phyloP scores from a whole-genome alignment of 1,284 basidiomycete species.

The Puccinia triticina region DNA sequence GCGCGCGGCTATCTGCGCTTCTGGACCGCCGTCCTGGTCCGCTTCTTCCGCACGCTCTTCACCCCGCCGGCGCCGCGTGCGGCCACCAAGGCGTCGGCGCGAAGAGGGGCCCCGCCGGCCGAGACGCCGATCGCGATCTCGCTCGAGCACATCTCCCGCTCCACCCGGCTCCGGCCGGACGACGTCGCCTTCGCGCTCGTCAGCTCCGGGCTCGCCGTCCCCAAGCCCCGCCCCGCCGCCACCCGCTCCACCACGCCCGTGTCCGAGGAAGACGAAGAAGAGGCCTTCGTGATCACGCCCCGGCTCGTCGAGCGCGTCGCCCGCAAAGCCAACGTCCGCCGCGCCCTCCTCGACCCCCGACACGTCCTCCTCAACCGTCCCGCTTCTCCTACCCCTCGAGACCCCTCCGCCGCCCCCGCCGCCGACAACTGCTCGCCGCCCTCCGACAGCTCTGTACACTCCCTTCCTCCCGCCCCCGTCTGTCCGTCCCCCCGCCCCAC shows the following conservation, averaged over 20 bases:
- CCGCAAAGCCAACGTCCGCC: slow-evolving; percentile 1
- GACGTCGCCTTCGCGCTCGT: slow-evolving; percentile 85
- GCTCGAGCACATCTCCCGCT: slow-evolving; percentile 68
- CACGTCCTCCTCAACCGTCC: slow-evolving; percentile 49
- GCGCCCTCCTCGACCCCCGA: slow-evolving; percentile 32
- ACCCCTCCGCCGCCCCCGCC: not conserved
- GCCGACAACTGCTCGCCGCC: not conserved
- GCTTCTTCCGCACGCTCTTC: slow-evolving; percentile 71
- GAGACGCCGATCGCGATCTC: slow-evolving; percentile 60
- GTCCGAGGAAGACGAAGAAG: not conserved
- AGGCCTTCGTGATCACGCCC: slow-evolving; percentile 38
- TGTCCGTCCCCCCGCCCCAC: no score
- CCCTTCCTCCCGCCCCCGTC: not conserved
- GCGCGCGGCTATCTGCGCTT: slow-evolving; percentile 86
- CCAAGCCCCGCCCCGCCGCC: not conserved
- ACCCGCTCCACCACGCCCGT: not conserved
- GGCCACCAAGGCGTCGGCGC: slow-evolving; percentile 65
- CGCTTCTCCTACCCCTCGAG: slow-evolving; percentile 53
- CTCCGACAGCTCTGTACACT: not conserved
- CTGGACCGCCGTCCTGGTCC: slow-evolving; percentile 82
- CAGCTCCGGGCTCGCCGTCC: slow-evolving; percentile 58
- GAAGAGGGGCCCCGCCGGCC: slow-evolving; percentile 62
- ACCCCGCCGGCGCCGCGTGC: slow-evolving; percentile 38
- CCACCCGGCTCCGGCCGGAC: slow-evolving; percentile 79
- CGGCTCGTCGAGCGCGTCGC: slow-evolving; percentile 45